Percentiles rank a stretch among this genome's conserved stretches.
Conservation (phyloP, 2,329 filamentous ascomycete species). For the Fusarium tuaranense region DNA sequence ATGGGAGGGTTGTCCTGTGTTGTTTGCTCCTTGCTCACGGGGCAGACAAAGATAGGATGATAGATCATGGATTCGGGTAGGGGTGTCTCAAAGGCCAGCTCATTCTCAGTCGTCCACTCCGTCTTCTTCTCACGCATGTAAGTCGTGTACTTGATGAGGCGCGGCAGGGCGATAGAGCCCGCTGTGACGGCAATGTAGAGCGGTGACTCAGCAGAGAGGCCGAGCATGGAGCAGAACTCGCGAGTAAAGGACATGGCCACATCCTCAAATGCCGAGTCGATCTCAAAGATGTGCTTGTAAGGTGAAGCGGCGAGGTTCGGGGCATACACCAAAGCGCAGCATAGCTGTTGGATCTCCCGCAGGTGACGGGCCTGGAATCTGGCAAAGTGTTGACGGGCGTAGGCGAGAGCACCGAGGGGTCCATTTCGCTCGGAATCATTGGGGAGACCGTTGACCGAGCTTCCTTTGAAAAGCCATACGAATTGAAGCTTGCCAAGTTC, state of each 20-base stretch:
- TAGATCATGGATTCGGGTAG: slow-evolving; percentile 75
- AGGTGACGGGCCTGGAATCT: slow-evolving; percentile 81
- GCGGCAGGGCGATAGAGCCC: slow-evolving; percentile 90
- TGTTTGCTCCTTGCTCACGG: slow-evolving; percentile 95
- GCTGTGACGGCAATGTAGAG: slow-evolving; percentile 94
- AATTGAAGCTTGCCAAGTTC: slow-evolving; percentile 92
- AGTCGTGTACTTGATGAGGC: slow-evolving; percentile 86
- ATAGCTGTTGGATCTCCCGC: slow-evolving; percentile 83
- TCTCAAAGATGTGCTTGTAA: slow-evolving; percentile 83
- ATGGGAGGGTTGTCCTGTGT: slow-evolving; percentile 94
- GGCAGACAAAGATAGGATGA: slow-evolving; percentile 97
- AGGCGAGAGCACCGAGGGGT: slow-evolving; percentile 74
- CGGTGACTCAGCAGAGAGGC: slow-evolving; percentile 90
- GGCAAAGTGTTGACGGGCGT: slow-evolving; percentile 80
- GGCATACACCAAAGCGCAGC: slow-evolving; percentile 82
- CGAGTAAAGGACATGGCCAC: slow-evolving; percentile 89
- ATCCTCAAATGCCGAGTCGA: slow-evolving; percentile 81
- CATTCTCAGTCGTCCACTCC: slow-evolving; percentile 93
- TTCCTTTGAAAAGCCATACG: slow-evolving; percentile 84
- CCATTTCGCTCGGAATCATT: slow-evolving; percentile 64
- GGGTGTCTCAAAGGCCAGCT: slow-evolving; percentile 83
- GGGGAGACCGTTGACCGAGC: slow-evolving; percentile 64
- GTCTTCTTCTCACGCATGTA: slow-evolving; percentile 92
- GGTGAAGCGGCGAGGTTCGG: slow-evolving; percentile 81
- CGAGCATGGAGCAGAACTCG: slow-evolving; percentile 93